Evolutionary conservation across 2,329 filamentous ascomycete species (phyloP).

Genomic region (Scedosporium boydii): DNA sequence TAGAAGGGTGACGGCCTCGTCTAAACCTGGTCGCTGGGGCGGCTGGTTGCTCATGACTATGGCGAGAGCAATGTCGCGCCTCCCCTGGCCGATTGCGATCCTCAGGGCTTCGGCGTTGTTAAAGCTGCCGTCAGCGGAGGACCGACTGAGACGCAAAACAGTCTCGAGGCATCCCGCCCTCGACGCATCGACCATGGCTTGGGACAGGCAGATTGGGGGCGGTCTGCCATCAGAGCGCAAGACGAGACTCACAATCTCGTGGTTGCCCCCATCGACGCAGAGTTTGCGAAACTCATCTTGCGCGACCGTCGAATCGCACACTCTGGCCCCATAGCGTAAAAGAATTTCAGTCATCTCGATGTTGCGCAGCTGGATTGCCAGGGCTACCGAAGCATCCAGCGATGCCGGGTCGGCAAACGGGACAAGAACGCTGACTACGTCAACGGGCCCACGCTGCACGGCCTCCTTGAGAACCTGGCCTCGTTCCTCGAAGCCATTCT

Average conservation of each 20-base stretch:
- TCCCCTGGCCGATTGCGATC: conserved; percentile 35
- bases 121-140: conserved; percentile 42
- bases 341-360: conserved; percentile 35
- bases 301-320: conserved; percentile 35
- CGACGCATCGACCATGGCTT: conserved; percentile 41
- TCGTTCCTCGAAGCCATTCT: conserved; percentile 34
- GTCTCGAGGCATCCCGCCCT: conserved; percentile 39
- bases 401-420: conserved; percentile 41
- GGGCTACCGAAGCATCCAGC: conserved; percentile 38
- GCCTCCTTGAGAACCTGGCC: conserved; percentile 41
- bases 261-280: conserved; percentile 34
- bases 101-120: conserved; percentile 43
- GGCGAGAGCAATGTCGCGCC: conserved; percentile 44
- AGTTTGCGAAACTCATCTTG: conserved; percentile 44
- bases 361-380: conserved; percentile 36
- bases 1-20: conserved; percentile 39
- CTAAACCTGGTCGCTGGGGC: conserved; percentile 36
- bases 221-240: conserved; percentile 40
- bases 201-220: conserved; percentile 30
- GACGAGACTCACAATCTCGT: conserved; percentile 36
- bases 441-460: conserved; percentile 36
- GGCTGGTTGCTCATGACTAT: conserved; percentile 44
- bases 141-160: conserved; percentile 40
- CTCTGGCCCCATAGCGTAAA: conserved; percentile 40
- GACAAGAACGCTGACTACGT: conserved; percentile 44